Conservation (phyloP, 208 protist genomes). For the Leishmania lainsoni region DNA sequence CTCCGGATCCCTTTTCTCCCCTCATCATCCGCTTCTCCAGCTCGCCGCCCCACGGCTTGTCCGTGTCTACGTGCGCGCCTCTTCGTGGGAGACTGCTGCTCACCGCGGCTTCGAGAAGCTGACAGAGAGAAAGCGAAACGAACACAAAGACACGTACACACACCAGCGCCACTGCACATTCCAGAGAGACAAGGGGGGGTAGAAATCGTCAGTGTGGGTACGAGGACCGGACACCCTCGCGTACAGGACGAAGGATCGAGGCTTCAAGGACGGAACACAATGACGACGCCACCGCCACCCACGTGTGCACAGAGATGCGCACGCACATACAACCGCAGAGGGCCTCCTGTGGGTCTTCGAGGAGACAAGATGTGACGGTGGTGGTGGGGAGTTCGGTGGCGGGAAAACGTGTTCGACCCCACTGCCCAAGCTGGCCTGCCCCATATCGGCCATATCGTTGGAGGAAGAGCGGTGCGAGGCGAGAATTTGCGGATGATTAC, state of each 20-base stretch:
- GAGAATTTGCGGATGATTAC: background rate
- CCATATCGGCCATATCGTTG: background rate
- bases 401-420: background rate
- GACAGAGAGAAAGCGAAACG: background rate
- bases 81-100: background rate
- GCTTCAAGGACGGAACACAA: background rate
- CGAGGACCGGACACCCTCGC: background rate
- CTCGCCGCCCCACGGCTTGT: background rate
- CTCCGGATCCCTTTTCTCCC: background rate
- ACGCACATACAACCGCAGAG: background rate
- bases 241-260: background rate
- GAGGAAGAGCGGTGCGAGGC: background rate
- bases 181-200: background rate
- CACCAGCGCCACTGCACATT: background rate
- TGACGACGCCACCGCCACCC: background rate
- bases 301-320: background rate
- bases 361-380: background rate
- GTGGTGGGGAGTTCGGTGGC: background rate
- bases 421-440: background rate
- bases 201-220: background rate
- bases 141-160: background rate
- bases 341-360: background rate
- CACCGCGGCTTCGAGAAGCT: background rate
- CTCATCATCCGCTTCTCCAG: background rate
- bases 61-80: background rate